Evolutionary conservation across 495 filamentous ascomycete species (phyloP), one percentile per base, ranked within the genome.

Genomic region (Aspergillus campestris): DNA sequence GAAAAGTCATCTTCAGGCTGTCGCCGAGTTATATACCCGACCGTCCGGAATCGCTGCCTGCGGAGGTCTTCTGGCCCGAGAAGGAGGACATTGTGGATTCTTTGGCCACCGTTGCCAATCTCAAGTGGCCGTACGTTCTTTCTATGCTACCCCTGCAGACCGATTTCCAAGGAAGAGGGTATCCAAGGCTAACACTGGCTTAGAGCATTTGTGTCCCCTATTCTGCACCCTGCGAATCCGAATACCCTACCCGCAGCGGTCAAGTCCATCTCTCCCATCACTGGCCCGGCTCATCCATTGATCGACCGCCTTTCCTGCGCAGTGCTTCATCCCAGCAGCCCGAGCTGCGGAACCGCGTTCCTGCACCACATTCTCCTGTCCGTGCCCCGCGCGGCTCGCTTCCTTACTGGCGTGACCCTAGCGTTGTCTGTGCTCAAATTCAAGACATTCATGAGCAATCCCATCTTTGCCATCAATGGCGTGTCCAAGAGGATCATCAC

Each of bases 221-320:
- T 89, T 49, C 77, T 94, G 51, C 92, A 92, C 61, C 90, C 92
- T 0, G 62, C 67, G 42, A 73, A 76, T 42, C 72, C 74, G 9
- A 69, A 74, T 34, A 75, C 79, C 12, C 75, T 94, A 9, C 85
- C 89, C 0, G 46, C 75, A 24, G 61, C 78, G 9, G 78, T 96
- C 27, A 55, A 62, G 43, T 62, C 78, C 12, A 82, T 95, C 47
- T 74, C 84, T 1, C 89, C 90, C 8, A 78, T 96, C 27, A 85
- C 87, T 30, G 79, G 84, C 1, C 77, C 83, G 29, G 90, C 91
- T 1, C 90, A 95, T 57, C 90, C 91, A 7, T 75, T 83, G 24
- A 90, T 94, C 58, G 78, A 75, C 3, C 81, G 75, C 36, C 78
- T 96, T 29, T 88, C 87, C 42, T 98, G 92, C 66, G 92, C 92